Evolutionary conservation across 768 basidiomycete species (phyloP).

Genomic region (Termitomyces sp.): DNA sequence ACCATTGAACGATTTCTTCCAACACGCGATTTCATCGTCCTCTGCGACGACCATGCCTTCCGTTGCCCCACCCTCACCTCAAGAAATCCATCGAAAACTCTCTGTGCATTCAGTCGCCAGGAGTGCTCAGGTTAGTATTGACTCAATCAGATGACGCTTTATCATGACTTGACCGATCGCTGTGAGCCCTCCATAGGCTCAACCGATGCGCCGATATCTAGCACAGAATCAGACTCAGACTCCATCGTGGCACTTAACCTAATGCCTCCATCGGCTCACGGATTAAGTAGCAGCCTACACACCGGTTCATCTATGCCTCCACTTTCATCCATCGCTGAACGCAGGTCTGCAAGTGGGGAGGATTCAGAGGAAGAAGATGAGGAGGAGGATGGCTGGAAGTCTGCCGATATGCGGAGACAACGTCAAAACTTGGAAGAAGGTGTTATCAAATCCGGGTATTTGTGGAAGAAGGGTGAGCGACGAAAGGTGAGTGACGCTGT

Average conservation of each 20-base stretch:
- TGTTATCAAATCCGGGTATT: conserved; percentile 86
- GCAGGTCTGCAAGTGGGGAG: conserved; percentile 64
- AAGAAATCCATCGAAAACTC: conserved; percentile 83
- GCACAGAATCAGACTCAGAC: conserved; percentile 86
- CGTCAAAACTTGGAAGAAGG: conserved; percentile 52
- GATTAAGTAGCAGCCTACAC: conserved; percentile 19
- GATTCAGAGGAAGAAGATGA: conserved; percentile 79
- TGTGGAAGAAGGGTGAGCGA: conserved; percentile 97
- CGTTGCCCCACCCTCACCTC: conserved; percentile 71
- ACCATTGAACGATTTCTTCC: neutral
- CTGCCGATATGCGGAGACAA: conserved; percentile 37
- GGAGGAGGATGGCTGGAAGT: conserved; percentile 62
- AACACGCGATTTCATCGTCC: conserved; percentile 22
- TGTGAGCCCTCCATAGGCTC: conserved; percentile 17
- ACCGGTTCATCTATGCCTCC: conserved; percentile 41
- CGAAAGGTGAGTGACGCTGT: conserved; percentile 65
- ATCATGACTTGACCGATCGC: conserved; percentile 6
- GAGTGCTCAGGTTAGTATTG: conserved; percentile 39
- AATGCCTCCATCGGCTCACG: conserved; percentile 31
- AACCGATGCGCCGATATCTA: conserved; percentile 41
- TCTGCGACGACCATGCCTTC: conserved; percentile 12
- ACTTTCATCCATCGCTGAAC: conserved; percentile 75
- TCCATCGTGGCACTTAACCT: conserved; percentile 57
- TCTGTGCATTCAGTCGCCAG: conserved; percentile 64
- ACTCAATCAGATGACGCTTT: conserved; percentile 9